Percentiles rank a stretch among this genome's conserved stretches.
These are phyloP conservation scores for Athelia psychrophila DNA, from an alignment of 1,284 basidiomycete genomes.

Conservation along the genomic window DNA sequence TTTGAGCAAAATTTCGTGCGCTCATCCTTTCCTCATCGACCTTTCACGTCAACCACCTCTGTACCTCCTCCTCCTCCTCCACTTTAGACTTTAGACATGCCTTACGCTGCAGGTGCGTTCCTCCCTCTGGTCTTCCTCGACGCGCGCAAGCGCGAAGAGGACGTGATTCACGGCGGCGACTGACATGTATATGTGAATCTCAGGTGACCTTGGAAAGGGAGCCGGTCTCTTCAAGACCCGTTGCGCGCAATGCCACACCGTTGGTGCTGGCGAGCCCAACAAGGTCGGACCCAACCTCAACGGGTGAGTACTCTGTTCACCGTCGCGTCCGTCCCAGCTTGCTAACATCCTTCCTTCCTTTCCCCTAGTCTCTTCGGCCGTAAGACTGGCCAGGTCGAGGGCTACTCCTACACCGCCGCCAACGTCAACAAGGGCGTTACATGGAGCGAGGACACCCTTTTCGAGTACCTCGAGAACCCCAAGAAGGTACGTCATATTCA, in stretches of 20 bases:
- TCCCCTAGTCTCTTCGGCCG: conserved; percentile 72
- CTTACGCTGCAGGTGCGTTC: neutral
- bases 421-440: conserved; percentile 94
- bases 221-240: conserved; percentile 94
- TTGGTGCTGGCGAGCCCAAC: conserved; percentile 79
- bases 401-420: conserved; percentile 92
- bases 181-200: neutral
- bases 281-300: conserved; percentile 96
- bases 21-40: neutral
- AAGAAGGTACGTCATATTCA: conserved; percentile 72
- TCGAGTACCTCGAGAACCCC: conserved; percentile 94
- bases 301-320: conserved; percentile 56
- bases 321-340: neutral
- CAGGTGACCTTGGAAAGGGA: conserved; percentile 88
- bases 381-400: conserved; percentile 84
- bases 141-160: neutral
- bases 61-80: neutral
- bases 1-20: neutral
- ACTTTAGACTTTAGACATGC: neutral
- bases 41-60: neutral
- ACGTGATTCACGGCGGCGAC: neutral
- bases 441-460: conserved; percentile 87
- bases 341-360: conserved; percentile 2
- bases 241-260: conserved; percentile 97
- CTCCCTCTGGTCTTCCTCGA: neutral